A percentile compares a stretch with the other conserved stretches of the same genome.
phyloP scores from a whole-genome alignment of 495 filamentous ascomycete species.

The Talaromyces liani region DNA sequence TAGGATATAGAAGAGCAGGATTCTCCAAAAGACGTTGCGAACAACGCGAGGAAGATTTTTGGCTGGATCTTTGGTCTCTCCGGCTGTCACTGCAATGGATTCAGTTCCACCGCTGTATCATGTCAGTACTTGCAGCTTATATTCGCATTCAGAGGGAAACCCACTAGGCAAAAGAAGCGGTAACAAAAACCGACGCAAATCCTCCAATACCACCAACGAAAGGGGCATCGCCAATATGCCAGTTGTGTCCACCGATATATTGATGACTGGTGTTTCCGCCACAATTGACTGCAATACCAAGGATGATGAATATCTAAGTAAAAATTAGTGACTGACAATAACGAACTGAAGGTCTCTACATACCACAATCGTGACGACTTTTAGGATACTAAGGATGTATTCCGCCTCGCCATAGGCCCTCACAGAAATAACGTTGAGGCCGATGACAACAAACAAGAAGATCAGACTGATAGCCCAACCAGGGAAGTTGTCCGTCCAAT shows the following conservation, averaged over 20 bases:
- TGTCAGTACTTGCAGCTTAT: slow-evolving; percentile 8
- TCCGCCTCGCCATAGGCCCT: slow-evolving; percentile 49
- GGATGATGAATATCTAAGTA: slow-evolving; percentile 43
- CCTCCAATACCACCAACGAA: slow-evolving; percentile 48
- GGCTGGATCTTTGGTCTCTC: slow-evolving; percentile 43
- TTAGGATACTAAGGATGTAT: slow-evolving; percentile 49
- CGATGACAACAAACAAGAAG: slow-evolving; percentile 42
- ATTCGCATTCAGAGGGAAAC: slow-evolving; percentile 7
- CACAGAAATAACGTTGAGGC: slow-evolving; percentile 43
- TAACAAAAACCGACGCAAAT: slow-evolving; percentile 47
- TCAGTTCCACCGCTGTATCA: slow-evolving; percentile 44
- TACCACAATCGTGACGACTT: slow-evolving; percentile 48
- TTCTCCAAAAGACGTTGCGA: slow-evolving; percentile 47
- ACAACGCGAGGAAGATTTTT: slow-evolving; percentile 42
- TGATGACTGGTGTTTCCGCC: slow-evolving; percentile 36
- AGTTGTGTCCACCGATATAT: slow-evolving; percentile 41
- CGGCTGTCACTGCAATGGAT: slow-evolving; percentile 49
- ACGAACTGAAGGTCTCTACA: slow-evolving; percentile 9
- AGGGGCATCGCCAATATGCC: slow-evolving; percentile 38
- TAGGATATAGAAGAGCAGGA: slow-evolving; percentile 44
- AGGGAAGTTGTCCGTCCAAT: slow-evolving; percentile 45
- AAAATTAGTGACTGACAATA: neutral
- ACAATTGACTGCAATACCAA: slow-evolving; percentile 44
- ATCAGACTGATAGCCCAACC: slow-evolving; percentile 46
- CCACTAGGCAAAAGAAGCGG: slow-evolving; percentile 43